A percentile compares a stretch with the other conserved stretches of the same genome.
Conservation (phyloP, 306 rosid genomes). For the Gastrolobium bilobum region DNA sequence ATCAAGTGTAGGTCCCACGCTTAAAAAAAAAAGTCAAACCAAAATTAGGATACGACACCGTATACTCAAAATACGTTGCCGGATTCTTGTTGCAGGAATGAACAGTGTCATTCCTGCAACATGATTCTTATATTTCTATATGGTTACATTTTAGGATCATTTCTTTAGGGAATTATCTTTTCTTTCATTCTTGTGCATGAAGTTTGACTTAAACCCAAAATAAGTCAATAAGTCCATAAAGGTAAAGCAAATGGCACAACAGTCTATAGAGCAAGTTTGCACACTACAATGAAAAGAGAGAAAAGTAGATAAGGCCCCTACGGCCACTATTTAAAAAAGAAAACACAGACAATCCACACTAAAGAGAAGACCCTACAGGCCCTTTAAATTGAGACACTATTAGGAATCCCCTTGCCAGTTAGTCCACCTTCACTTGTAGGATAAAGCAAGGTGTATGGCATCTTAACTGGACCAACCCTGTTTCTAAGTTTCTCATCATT, state of each 20-base stretch:
- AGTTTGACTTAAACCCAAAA: not conserved
- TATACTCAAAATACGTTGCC: too few relatives aligned
- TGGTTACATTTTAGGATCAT: not conserved
- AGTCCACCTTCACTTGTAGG: slow-evolving; percentile 71
- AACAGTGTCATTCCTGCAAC: too few relatives aligned
- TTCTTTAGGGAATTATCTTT: not conserved
- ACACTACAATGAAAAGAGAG: not conserved
- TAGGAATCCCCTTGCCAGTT: slow-evolving; percentile 83
- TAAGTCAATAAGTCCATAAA: not conserved
- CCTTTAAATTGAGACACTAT: slow-evolving; percentile 72
- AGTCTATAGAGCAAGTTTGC: not conserved
- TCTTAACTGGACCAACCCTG: slow-evolving; percentile 70
- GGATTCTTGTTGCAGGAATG: too few relatives aligned
- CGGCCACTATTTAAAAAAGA: not conserved
- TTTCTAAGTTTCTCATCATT: slow-evolving; percentile 64
- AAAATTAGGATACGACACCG: too few relatives aligned
- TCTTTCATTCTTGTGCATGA: not conserved
- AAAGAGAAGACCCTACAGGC: not conserved
- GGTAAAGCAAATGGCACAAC: not conserved
- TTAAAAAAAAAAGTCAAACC: too few relatives aligned
- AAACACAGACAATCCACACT: not conserved
- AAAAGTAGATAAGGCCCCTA: not conserved
- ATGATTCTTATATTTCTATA: too few relatives aligned
- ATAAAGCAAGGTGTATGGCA: slow-evolving; percentile 81
- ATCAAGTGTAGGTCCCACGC: too few relatives aligned